phyloP scores from a whole-genome alignment of 177 flowering plant genomes.

The Vitis hybrid region DNA sequence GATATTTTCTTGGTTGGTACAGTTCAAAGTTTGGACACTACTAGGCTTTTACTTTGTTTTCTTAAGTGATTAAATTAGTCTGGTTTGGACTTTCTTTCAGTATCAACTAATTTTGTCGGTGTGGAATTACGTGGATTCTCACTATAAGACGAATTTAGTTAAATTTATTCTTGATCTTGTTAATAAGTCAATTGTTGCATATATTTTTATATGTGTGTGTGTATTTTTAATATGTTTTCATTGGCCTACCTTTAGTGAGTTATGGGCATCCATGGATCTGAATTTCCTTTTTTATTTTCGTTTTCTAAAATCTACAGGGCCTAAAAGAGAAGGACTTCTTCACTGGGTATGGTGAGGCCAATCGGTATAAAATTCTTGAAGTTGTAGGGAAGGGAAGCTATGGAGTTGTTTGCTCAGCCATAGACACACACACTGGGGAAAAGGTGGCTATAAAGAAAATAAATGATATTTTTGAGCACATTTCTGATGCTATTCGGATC shows the following conservation, averaged over 20 bases:
- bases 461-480: slow-evolving; percentile 74
- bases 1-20: too few relatives aligned
- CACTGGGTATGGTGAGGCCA: slow-evolving; percentile 75
- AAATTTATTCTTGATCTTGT: neutral
- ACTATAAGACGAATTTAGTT: neutral
- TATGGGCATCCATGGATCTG: neutral
- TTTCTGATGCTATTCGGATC: slow-evolving; percentile 82
- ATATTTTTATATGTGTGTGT: neutral
- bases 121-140: neutral
- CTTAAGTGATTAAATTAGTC: neutral
- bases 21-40: neutral
- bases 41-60: neutral
- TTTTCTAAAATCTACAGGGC: slow-evolving; percentile 33
- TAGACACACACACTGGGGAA: slow-evolving; percentile 78
- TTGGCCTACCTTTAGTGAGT: neutral
- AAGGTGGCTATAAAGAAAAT: slow-evolving; percentile 87
- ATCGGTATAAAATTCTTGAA: slow-evolving; percentile 70
- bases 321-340: slow-evolving; percentile 65
- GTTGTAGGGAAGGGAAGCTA: slow-evolving; percentile 86
- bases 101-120: neutral
- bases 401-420: slow-evolving; percentile 80
- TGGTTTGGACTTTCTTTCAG: neutral
- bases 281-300: neutral
- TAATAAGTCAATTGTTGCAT: neutral
- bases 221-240: too few relatives aligned